Percentiles rank a stretch among this genome's conserved stretches.
These are phyloP conservation scores for Neckera pumila DNA, from an alignment of 225 moss, liverwort and hornwort species.

Conservation along the genomic window DNA sequence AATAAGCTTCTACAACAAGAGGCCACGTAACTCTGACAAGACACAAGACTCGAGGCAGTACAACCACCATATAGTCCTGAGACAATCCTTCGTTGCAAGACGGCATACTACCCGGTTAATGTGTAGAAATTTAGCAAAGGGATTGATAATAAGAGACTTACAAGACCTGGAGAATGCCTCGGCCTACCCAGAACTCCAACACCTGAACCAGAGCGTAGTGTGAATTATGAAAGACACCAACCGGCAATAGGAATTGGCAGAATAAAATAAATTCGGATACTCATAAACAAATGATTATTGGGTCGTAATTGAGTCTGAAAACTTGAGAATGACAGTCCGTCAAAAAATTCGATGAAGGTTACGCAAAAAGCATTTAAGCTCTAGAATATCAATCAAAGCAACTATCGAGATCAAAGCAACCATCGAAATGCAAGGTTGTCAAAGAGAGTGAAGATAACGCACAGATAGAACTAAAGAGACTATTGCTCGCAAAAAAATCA, in stretches of 20 bases:
- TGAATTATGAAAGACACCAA: not conserved
- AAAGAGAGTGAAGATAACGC: not conserved
- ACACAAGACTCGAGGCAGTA: not conserved
- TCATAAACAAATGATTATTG: not conserved
- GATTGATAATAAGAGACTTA: conserved; percentile 14
- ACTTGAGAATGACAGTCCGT: not conserved
- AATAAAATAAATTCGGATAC: not conserved
- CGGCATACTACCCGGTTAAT: not conserved
- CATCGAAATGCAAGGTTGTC: not conserved
- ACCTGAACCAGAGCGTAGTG: conserved; percentile 21
- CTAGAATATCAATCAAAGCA: not conserved
- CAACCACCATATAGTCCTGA: not conserved
- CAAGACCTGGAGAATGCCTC: conserved; percentile 81
- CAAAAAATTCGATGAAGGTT: not conserved
- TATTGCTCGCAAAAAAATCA: not conserved
- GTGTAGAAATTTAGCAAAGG: not conserved
- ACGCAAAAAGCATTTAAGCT: not conserved
- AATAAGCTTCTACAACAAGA: not conserved
- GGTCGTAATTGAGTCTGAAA: not conserved
- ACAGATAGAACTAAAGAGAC: not conserved
- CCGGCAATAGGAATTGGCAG: not conserved
- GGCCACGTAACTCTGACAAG: not conserved
- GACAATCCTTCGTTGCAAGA: not conserved
- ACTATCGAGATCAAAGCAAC: not conserved
- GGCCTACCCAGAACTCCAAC: conserved; percentile 71